These are phyloP conservation scores for Rhododendron mucronatum DNA, from an alignment of 148 eudicot genomes.

Conservation along the genomic window DNA sequence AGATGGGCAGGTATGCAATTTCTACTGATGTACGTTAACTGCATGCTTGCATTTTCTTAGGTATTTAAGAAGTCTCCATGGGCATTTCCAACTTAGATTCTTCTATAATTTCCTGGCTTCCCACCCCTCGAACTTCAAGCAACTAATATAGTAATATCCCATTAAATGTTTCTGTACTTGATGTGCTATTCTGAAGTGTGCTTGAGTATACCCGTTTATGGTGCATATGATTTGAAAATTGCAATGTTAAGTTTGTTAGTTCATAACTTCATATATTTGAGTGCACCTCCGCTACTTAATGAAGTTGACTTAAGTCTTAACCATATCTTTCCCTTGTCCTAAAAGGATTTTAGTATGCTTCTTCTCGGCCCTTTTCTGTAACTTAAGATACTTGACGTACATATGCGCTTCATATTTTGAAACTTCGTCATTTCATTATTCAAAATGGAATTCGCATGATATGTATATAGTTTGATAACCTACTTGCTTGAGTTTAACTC, in stretches of 20 bases:
- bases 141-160: not conserved
- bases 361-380: not conserved
- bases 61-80: not conserved
- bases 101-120: not conserved
- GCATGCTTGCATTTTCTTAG: not conserved
- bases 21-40: not conserved
- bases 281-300: not conserved
- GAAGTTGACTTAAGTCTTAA: not conserved
- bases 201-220: not conserved
- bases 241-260: not conserved
- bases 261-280: not conserved
- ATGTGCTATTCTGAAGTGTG: not conserved
- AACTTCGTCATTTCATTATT: not conserved
- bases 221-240: not conserved
- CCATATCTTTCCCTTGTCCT: not conserved
- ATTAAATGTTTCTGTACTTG: not conserved
- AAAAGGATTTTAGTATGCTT: not conserved
- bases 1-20: conserved; percentile 50
- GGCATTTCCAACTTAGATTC: not conserved
- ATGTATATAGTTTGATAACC: not conserved
- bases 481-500: not conserved
- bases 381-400: not conserved
- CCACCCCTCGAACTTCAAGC: not conserved
- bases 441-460: not conserved
- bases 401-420: not conserved